Evolutionary conservation across 352 stramenopile species (phyloP), one percentile per base, ranked within the genome.

Genomic region (Pythium rhizo-oryzae): DNA sequence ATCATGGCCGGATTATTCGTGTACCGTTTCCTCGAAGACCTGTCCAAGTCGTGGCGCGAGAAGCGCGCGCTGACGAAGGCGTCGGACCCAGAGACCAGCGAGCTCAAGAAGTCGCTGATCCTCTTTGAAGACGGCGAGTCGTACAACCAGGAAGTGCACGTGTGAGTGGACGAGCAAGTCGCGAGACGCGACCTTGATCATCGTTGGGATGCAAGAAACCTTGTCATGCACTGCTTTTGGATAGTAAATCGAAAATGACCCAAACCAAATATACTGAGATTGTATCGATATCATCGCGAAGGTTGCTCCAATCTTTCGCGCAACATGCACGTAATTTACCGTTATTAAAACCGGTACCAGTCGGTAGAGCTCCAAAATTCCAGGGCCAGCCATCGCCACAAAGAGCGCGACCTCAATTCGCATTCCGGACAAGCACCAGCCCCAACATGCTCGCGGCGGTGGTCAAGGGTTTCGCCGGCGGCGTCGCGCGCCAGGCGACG

Each of bases 1-100:
- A 98, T 99, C 67, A 93, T 99, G 82, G 58, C 79, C 12, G 96
- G 96, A 0, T 70, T 95, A 23, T 92, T 95, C 59, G 77, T 93
- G 11, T 95, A 95, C 63, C 83, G 87, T 11, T 95, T 95, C 72
- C 47, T 95, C 24, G 82, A 88, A 57, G 80, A 91, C 28, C 24
- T 63, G 8, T 41, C 77, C 16, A 23, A 76, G 19, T 73, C 74
- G 39, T 79, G 74, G 35, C 84, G 76, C 57, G 74, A 70, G 56
- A 80, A 76, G 39, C 56, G 55, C 18, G 70, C 76, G 33, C 58
- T 70, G 15, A 23, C 23, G n/a, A 60, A 21, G 11, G 54, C 24
- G 11, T 37, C 23, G 6, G 65, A 59, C 47, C 35, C 33, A 28
- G 19, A 51, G 44, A 55, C 52, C 37, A 86, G 74, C 62, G 83